Base-by-base conservation (phyloP, 2,329 filamentous ascomycete species). In the Alternaria brassicae region DNA sequence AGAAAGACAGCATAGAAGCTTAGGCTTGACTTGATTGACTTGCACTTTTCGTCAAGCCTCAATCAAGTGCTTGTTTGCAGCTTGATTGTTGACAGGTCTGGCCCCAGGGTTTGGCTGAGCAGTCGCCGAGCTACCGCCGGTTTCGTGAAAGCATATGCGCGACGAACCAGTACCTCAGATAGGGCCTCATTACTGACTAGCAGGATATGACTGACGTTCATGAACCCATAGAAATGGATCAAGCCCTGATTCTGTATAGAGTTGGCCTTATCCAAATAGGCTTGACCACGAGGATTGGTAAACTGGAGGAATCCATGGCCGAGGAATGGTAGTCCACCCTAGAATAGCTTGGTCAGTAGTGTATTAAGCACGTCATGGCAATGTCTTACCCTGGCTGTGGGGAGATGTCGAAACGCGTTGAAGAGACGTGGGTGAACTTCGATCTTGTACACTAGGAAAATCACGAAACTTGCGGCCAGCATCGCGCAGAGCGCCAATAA, bases 21-120 rank as follows among this genome's bases (percentile, higher is more conserved):
- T n/a, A n/a, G n/a, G n/a, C n/a, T n/a, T n/a, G n/a, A n/a, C n/a
- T n/a, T n/a, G n/a, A n/a, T n/a, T n/a, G n/a, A n/a, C n/a, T n/a
- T n/a, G n/a, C n/a, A n/a, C n/a, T n/a, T n/a, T n/a, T n/a, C n/a
- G n/a, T n/a, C n/a, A n/a, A n/a, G n/a, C n/a, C n/a, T n/a, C n/a
- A n/a, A 53, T 70, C 67, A 58, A 49, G 48, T 60, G 42, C 32
- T 34, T 27, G 25, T 27, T 27, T 27, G 25, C 25, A 27, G 25
- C 25, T 27, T 27, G 25, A 27, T 27, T 27, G 25, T 27, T 27
- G 25, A 27, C 25, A 27, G 25, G 25, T 27, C 25, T 36, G 41
- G 41, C 6, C 50, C 13, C 17, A 37, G n/a, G 8, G 45, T 30
- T 42, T 48, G 32, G 42, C 44, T 40, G 13, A 52, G 25, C 7